Evolutionary conservation across 2,329 filamentous ascomycete genomes (phyloP).

Genomic region (Xylaria sp.): DNA sequence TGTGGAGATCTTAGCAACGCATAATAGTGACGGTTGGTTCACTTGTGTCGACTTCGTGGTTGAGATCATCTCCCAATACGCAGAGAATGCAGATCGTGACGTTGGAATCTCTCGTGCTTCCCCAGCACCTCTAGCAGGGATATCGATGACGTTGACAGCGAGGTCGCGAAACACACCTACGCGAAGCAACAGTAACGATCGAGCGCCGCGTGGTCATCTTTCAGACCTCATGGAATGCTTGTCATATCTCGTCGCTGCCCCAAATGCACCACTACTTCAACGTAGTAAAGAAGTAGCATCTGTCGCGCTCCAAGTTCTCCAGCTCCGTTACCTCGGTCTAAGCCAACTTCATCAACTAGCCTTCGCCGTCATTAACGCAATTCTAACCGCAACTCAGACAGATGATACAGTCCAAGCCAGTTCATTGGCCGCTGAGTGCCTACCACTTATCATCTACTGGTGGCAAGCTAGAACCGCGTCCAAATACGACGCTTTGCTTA

Average conservation of each 20-base stretch:
- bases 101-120: constrained; percentile 57
- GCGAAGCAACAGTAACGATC: constrained; percentile 39
- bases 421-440: constrained; percentile 67
- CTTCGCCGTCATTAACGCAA: constrained; percentile 78
- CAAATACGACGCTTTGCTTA: constrained; percentile 68
- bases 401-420: constrained; percentile 75
- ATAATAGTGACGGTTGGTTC: constrained; percentile 72
- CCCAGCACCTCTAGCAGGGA: constrained; percentile 56
- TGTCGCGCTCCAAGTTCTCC: constrained; percentile 70
- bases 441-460: constrained; percentile 78
- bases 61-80: constrained; percentile 66
- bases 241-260: constrained; percentile 69
- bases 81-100: constrained; percentile 57
- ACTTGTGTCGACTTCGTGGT: constrained; percentile 77
- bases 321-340: constrained; percentile 66
- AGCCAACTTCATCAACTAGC: constrained; percentile 76
- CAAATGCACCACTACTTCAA: constrained; percentile 73
- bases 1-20: constrained; percentile 77
- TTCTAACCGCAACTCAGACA: constrained; percentile 73
- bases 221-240: constrained; percentile 74
- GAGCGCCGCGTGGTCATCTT: constrained; percentile 52
- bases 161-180: constrained; percentile 47
- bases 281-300: constrained; percentile 67
- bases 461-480: constrained; percentile 79
- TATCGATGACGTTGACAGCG: constrained; percentile 49